These are phyloP conservation scores for Trichoderma sp. DNA, from an alignment of 2,329 filamentous ascomycete genomes.

Conservation along the genomic window DNA sequence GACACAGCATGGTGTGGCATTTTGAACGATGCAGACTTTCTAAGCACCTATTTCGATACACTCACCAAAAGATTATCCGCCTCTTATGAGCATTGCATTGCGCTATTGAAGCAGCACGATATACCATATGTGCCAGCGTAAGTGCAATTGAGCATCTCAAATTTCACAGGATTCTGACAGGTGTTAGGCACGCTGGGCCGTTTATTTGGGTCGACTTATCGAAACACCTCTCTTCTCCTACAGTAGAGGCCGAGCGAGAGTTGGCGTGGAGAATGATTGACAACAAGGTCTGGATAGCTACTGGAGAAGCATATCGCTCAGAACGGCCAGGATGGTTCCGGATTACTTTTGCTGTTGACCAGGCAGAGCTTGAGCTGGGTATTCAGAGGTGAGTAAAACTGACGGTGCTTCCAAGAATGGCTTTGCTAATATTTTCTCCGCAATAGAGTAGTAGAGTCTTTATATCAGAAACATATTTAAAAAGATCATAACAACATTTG, in stretches of 20 bases:
- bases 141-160: background rate
- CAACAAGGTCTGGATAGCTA: background rate
- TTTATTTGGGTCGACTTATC: background rate
- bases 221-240: background rate
- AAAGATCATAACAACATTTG: background rate
- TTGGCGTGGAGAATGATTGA: conserved; percentile 1
- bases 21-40: background rate
- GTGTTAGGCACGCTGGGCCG: background rate
- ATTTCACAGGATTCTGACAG: background rate
- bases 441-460: background rate
- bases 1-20: background rate
- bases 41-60: background rate
- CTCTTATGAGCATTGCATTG: background rate
- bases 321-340: background rate
- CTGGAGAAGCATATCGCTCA: background rate
- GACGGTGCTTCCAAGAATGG: background rate
- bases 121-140: background rate
- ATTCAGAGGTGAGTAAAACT: background rate
- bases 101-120: background rate
- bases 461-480: background rate
- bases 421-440: background rate
- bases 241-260: background rate
- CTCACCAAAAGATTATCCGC: background rate
- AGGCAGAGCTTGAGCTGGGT: background rate
- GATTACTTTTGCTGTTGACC: background rate